Evolutionary conservation across 139 green algal species (phyloP), one percentile per base, ranked within the genome.

Genomic region (Eudorina sp.): DNA sequence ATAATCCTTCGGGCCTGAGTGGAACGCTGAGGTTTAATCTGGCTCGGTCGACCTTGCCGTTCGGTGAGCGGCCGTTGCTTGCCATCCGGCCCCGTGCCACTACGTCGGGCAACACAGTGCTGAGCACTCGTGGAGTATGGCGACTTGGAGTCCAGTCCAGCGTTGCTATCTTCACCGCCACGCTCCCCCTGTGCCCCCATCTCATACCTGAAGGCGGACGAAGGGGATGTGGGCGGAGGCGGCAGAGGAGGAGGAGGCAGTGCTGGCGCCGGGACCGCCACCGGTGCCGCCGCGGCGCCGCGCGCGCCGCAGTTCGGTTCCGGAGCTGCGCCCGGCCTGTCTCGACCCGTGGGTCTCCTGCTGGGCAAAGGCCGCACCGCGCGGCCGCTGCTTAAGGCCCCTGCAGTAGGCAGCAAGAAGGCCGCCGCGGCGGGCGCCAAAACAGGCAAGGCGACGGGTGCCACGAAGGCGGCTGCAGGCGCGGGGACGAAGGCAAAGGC

Each of bases 281-380:
- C 62, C 62, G 62, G 27, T 19, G 27, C 14, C 36, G 40, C 68
- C 68, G 36, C n/a, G 27, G 4, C n/a, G 38, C 45, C 74, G 45
- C 74, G 46, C 11, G 74, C 48, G 23, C 45, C 45, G 45, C 74
- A 45, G 27, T 64, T 82, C 46, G 27, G 43, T 8, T 41, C 74
- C 48, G 64, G n/a, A n/a, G n/a, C 74, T 29, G 27, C 46, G 8
- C 40, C 60, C 16, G 34, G 34, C 18, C 23, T 60, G 43, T 19
- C 29, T 29, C 74, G 74, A 81, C 73, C 73, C 43, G 41, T 18
- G 29, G 74, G 48, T 82, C 43, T 62, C n/a, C n/a, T n/a, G 13
- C 46, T 82, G 13, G 40, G 70, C 70, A 79, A 82, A 43, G 46
- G n/a, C 27, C 46, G 45, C 46, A 46, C 45, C 3, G 74, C 45